These are phyloP conservation scores for Hypomyces rosellus DNA, from an alignment of 2,329 filamentous ascomycete species.

Conservation along the genomic window DNA sequence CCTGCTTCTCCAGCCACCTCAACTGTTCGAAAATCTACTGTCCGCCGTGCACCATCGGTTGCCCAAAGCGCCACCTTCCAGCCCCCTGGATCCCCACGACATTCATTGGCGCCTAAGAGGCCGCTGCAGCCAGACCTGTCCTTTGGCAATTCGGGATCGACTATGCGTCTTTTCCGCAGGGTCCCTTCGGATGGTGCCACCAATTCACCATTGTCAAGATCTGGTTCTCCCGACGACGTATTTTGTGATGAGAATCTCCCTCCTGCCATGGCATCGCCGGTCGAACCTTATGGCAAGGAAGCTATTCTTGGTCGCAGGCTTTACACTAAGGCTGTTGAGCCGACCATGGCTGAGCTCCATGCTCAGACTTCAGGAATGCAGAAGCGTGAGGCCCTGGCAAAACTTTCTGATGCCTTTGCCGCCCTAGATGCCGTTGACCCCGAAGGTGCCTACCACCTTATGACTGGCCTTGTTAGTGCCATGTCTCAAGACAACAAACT, in stretches of 20 bases:
- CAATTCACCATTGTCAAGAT: constrained; percentile 32
- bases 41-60: constrained; percentile 42
- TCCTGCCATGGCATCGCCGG: constrained; percentile 37
- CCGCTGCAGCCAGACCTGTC: constrained; percentile 85
- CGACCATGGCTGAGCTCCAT: constrained; percentile 76
- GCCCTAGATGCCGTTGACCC: constrained; percentile 81
- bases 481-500: constrained; percentile 66
- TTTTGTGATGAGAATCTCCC: constrained; percentile 59
- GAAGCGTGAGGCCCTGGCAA: constrained; percentile 78
- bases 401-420: constrained; percentile 79
- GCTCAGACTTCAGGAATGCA: constrained; percentile 62
- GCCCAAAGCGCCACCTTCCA: constrained; percentile 28
- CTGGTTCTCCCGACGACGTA: constrained; percentile 34
- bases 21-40: constrained; percentile 57
- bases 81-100: constrained; percentile 37
- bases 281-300: constrained; percentile 67
- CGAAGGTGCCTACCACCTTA: constrained; percentile 79
- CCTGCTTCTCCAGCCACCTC: constrained; percentile 45
- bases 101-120: constrained; percentile 53
- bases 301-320: constrained; percentile 73
- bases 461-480: constrained; percentile 70
- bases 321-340: constrained; percentile 76
- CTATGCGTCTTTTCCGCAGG: constrained; percentile 83
- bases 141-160: constrained; percentile 89
- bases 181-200: constrained; percentile 65